Evolutionary conservation across 345 rosid species (phyloP).

Genomic region (Populus simonii): DNA sequence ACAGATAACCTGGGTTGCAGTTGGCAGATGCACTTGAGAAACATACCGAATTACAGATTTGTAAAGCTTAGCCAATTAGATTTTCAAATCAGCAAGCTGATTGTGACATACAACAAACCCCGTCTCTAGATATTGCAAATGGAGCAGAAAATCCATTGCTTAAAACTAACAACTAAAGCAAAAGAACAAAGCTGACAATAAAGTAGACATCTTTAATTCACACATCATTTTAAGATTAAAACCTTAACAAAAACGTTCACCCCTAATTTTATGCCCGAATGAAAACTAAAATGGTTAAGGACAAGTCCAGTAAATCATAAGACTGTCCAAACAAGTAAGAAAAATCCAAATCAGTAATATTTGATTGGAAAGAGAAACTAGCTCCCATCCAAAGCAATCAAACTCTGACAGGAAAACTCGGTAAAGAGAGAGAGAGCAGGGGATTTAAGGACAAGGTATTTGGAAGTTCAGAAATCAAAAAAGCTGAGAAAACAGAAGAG

Average conservation of each 20-base stretch:
- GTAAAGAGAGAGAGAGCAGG: not conserved
- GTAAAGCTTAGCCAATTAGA: not conserved
- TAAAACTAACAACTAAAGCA: not conserved
- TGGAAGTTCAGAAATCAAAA: not conserved
- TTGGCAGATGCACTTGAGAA: slow-evolving; percentile 7
- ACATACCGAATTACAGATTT: slow-evolving; percentile 2
- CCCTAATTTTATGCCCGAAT: not conserved
- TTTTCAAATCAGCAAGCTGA: not conserved
- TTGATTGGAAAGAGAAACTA: slow-evolving; percentile 10
- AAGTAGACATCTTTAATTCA: not conserved
- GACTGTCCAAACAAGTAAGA: not conserved
- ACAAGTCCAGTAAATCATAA: not conserved
- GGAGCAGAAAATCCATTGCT: not conserved
- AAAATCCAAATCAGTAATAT: not conserved
- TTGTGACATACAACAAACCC: not conserved
- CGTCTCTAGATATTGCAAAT: not conserved
- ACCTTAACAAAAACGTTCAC: not conserved
- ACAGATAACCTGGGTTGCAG: slow-evolving; percentile 23
- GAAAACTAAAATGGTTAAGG: not conserved
- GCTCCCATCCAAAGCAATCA: not conserved
- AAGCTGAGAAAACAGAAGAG: slow-evolving; percentile 16
- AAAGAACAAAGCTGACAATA: not conserved
- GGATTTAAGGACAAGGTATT: not conserved
- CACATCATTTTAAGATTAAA: not conserved
- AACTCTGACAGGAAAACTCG: not conserved